Evolutionary conservation across 345 rosid species (phyloP), one percentile per base, ranked within the genome.

Genomic region (Odontarrhena argentea): DNA sequence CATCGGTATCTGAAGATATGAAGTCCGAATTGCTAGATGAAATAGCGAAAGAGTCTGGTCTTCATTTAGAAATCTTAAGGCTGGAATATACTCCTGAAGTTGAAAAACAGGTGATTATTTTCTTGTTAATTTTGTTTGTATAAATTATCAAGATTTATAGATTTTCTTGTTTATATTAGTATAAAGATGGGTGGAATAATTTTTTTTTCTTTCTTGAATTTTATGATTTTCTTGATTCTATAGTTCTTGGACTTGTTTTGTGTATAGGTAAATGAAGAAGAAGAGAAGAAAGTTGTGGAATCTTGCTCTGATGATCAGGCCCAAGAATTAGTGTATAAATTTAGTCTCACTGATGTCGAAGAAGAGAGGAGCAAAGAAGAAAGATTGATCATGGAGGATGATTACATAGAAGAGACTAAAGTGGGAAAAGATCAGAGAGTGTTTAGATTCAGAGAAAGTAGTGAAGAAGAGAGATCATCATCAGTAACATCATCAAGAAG

Each of bases 11-110:
- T 10, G 85, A 81, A 57, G 83, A 77, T 64, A 69, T 52, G 34
- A 90, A 87, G 83, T 71, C 5, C 3, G 78, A 60, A 56, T 52
- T 87, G 56, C 62, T 85, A 22, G 87, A 83, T 41, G 82, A 87
- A 53, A 84, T 90, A 71, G 78, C 81, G 0, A 79, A 70, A 25
- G 84, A 86, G 42, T 65, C 36, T 59, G 64, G 83, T 75, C 76
- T 44, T 0, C 75, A 44, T 74, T 0, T 64, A 14, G 82, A 82
- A 75, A 65, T 84, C 41, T 77, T 84, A 74, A 87, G 82, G n/a
- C 55, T 85, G 5, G 88, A 84, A 68, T 82, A 76, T 74, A 41
- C 76, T 53, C 55, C 86, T 2, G 87, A 82, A 5, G 40, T 25
- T 35, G 62, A 48, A 9, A 48, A 40, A 32, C 59, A 64, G 76